Conservation (phyloP, 2,329 filamentous ascomycete genomes). For the Catunica adiposa region DNA sequence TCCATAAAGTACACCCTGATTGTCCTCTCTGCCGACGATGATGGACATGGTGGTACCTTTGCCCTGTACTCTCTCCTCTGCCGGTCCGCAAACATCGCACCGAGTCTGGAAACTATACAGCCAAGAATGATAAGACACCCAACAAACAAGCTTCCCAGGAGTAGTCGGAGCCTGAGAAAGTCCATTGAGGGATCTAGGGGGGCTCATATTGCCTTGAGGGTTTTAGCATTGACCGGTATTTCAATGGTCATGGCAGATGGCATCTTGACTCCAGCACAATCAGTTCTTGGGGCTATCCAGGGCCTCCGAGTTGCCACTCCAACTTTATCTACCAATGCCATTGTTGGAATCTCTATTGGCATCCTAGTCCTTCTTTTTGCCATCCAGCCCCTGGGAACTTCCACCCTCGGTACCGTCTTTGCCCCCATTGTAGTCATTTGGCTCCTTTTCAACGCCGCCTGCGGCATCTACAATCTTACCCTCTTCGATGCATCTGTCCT, state of each 20-base stretch:
- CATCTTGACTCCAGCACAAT: constrained; percentile 52
- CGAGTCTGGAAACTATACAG: too few species aligned
- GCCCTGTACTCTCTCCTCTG: constrained; percentile 48
- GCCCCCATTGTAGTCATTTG: constrained; percentile 52
- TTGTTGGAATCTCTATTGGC: constrained; percentile 47
- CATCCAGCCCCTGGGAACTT: constrained; percentile 48
- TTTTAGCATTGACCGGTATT: constrained; percentile 47
- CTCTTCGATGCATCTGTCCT: constrained; percentile 36
- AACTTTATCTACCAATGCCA: constrained; percentile 36
- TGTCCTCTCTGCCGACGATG: constrained; percentile 49
- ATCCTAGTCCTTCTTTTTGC: constrained; percentile 48
- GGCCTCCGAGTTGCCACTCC: constrained; percentile 42
- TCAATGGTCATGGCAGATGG: constrained; percentile 52
- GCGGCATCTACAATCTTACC: constrained; percentile 47
- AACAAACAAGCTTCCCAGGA: too few species aligned
- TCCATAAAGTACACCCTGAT: constrained; percentile 53
- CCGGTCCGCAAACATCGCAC: constrained; percentile 40
- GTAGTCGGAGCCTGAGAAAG: too few species aligned
- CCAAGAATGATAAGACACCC: constrained; percentile 20
- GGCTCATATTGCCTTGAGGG: constrained; percentile 39
- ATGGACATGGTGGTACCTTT: constrained; percentile 56
- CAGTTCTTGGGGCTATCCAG: constrained; percentile 52
- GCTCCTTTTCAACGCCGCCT: constrained; percentile 45
- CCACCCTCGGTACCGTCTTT: constrained; percentile 42
- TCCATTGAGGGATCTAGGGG: constrained; percentile 35